phyloP scores from a whole-genome alignment of 495 filamentous ascomycete species.

The Lepidopterella palustris region DNA sequence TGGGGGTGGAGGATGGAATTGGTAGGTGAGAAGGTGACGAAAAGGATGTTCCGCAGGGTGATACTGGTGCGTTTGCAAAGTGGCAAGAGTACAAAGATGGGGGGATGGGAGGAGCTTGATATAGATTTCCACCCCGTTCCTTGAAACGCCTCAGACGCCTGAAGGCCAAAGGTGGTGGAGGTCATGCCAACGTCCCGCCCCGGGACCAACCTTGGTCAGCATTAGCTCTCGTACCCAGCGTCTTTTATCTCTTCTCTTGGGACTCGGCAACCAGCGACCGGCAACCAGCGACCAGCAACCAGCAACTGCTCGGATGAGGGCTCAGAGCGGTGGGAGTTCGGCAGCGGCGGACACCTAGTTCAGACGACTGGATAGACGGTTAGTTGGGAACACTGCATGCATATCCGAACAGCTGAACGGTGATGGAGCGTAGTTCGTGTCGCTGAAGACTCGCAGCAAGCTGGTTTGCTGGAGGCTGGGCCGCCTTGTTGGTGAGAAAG shows the following conservation, averaged over 20 bases:
- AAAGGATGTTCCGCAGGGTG: slow-evolving; percentile 12
- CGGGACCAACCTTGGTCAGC: slow-evolving; percentile 6
- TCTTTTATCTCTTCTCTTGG: no score
- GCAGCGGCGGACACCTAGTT: no score
- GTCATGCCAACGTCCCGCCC: slow-evolving; percentile 12
- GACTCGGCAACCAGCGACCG: no score
- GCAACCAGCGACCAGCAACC: neutral
- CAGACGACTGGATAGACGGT: no score
- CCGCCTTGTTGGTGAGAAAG: neutral
- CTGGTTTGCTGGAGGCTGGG: neutral
- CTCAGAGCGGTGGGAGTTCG: no score
- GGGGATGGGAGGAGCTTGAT: slow-evolving; percentile 15
- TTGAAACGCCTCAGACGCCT: slow-evolving; percentile 12
- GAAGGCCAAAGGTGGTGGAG: slow-evolving; percentile 18
- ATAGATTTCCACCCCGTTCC: slow-evolving; percentile 25
- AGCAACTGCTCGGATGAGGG: neutral
- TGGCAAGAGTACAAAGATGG: slow-evolving; percentile 12
- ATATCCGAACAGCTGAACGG: no score
- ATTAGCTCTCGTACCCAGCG: slow-evolving; percentile 11
- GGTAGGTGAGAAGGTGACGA: slow-evolving; percentile 18
- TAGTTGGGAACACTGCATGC: no score
- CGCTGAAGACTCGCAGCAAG: no score
- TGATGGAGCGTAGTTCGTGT: no score
- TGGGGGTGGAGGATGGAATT: slow-evolving; percentile 19
- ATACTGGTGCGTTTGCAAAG: slow-evolving; percentile 2